These are phyloP conservation scores for Rhodocollybia butyracea DNA, from an alignment of 768 basidiomycete species.

Conservation along the genomic window DNA sequence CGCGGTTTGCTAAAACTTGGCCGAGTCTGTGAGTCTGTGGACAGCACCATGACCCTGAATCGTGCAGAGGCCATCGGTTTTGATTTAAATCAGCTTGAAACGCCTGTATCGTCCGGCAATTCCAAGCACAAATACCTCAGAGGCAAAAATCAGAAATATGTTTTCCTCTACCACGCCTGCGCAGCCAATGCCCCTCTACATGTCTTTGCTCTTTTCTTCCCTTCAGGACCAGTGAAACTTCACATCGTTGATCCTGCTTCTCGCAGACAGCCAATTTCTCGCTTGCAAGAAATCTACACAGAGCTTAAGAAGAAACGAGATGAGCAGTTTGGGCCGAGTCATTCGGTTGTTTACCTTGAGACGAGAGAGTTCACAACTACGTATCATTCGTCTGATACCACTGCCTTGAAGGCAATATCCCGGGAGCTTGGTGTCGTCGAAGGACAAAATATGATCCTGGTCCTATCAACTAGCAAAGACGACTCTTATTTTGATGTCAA, in stretches of 20 bases:
- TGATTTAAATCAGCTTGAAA: slow-evolving; percentile 78
- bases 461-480: slow-evolving; percentile 85
- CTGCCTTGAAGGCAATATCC: slow-evolving; percentile 83
- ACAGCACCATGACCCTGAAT: slow-evolving; percentile 69
- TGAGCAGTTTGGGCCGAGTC: slow-evolving; percentile 33
- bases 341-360: slow-evolving; percentile 62
- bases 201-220: slow-evolving; percentile 85
- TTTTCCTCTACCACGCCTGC: slow-evolving; percentile 86
- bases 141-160: slow-evolving; percentile 68
- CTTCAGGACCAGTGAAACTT: slow-evolving; percentile 64
- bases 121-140: slow-evolving; percentile 71
- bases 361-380: slow-evolving; percentile 58
- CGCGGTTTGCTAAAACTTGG: slow-evolving; percentile 84
- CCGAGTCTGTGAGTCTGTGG: slow-evolving; percentile 70
- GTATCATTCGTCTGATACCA: slow-evolving; percentile 76
- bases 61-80: slow-evolving; percentile 80
- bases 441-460: slow-evolving; percentile 68
- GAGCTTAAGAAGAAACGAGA: slow-evolving; percentile 57
- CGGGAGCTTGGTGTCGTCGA: slow-evolving; percentile 80
- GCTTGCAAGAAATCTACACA: slow-evolving; percentile 70
- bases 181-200: slow-evolving; percentile 74
- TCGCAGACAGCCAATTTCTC: slow-evolving; percentile 78
- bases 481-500: slow-evolving; percentile 76
- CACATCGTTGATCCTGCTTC: slow-evolving; percentile 90
- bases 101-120: slow-evolving; percentile 46